Base-by-base conservation (phyloP, 257 asterid species). In the Rehmannia glutinosa region DNA sequence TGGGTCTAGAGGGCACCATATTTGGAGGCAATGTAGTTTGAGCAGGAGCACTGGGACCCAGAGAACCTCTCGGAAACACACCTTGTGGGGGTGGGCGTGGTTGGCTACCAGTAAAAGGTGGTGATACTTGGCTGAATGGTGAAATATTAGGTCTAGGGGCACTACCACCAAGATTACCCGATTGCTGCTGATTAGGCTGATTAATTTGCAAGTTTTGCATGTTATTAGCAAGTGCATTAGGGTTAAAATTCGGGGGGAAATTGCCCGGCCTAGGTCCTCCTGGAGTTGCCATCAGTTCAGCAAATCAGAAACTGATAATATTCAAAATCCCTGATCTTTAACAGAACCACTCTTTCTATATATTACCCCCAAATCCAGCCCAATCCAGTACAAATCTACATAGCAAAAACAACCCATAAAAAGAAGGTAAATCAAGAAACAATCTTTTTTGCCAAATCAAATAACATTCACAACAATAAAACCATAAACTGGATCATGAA, bases 71-170 rank as follows among this genome's bases (percentile, higher is more conserved):
- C 1, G 75, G 87, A 66, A 84, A 80, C 42, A 57, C 79, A 58
- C 89, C 91, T n/a, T 82, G 88, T 1, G 91, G 92, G n/a, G 97
- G 86, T 39, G 88, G 82, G 42, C 96, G 88, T 8, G 95, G 90
- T 42, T 85, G 91, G 62, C 72, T 73, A 28, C 86, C 86, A 12
- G 84, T 64, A 78, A 86, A 90, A 63, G 94, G 73, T 49, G 86
- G 88, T 25, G 94, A 89, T 24, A 74, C 83, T 70, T 93, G 97
- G 54, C 89, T 87, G 64, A 84, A 90, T 5, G 96, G 95, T 25
- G 83, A 21, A 35, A 78, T 25, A 57, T 51, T 66, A 32, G 95
- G 90, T 70, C 95, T 80, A 8, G 82, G 81, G 52, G 79, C 86
- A 71, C 50, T 67, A 46, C 83, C 81, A 54, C 79, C 75, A 35